These are phyloP conservation scores for Ocimum tenuiflorum DNA, from an alignment of 257 asterid species.

Conservation along the genomic window DNA sequence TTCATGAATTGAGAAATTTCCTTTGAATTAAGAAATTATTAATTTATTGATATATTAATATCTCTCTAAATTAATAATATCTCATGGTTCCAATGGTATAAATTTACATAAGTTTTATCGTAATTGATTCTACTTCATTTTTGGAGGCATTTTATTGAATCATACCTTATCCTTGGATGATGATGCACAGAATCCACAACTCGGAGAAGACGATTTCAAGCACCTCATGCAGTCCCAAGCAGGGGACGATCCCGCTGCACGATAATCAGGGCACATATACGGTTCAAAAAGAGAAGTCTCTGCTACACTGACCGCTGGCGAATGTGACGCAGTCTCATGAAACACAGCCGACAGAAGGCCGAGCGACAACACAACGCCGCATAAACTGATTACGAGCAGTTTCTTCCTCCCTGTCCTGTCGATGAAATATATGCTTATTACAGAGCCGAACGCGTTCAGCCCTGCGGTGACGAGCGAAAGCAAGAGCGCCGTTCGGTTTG, in stretches of 20 bases:
- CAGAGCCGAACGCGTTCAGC: slow-evolving; percentile 34
- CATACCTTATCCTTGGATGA: slow-evolving; percentile 32
- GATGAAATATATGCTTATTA: slow-evolving; percentile 38
- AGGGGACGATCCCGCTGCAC: slow-evolving; percentile 11
- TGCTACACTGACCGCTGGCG: slow-evolving; percentile 25
- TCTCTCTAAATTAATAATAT: no score
- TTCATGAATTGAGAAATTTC: no score
- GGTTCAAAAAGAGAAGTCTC: slow-evolving; percentile 26
- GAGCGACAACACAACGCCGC: slow-evolving; percentile 32
- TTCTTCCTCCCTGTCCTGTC: slow-evolving; percentile 43
- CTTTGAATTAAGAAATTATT: no score
- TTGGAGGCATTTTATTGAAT: not conserved
- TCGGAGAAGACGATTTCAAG: slow-evolving; percentile 31
- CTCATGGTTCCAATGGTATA: no score
- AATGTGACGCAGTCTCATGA: slow-evolving; percentile 27
- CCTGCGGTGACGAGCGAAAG: slow-evolving; percentile 38
- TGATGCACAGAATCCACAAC: slow-evolving; percentile 41
- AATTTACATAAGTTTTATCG: no score
- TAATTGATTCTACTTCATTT: not conserved
- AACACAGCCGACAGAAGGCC: slow-evolving; percentile 36
- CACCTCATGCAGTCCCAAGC: slow-evolving; percentile 41
- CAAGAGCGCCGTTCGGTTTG: slow-evolving; percentile 29
- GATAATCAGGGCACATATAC: slow-evolving; percentile 30
- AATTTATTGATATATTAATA: no score
- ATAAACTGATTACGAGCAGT: slow-evolving; percentile 27